Conservation (phyloP, 2,329 filamentous ascomycete species). For the Colletotrichum sp. region DNA sequence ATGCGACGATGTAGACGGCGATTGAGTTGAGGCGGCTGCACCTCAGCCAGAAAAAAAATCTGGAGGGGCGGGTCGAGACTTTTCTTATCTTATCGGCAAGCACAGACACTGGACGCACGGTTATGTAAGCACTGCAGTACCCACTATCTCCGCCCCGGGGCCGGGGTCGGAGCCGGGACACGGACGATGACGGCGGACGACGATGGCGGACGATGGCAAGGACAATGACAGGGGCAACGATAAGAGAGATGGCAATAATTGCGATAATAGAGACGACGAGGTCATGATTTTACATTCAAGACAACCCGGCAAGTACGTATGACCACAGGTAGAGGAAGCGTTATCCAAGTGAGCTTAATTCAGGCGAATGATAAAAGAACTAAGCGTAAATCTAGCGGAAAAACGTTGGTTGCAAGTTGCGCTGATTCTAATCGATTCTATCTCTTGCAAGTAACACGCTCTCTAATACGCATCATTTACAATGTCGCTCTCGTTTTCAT, state of each 20-base stretch:
- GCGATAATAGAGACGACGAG: neutral
- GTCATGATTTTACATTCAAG: neutral
- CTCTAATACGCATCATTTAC: neutral
- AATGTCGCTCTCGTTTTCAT: neutral
- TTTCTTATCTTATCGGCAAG: conserved; percentile 11
- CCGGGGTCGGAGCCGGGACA: neutral
- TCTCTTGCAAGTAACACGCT: neutral
- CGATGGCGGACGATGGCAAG: neutral
- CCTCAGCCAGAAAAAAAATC: conserved; percentile 12
- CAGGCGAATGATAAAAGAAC: too few relatives aligned
- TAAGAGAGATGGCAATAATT: neutral
- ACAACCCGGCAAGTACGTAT: neutral
- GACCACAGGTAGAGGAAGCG: too few relatives aligned
- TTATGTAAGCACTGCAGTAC: neutral
- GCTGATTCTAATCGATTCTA: neutral
- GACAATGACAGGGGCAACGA: neutral
- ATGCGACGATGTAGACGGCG: neutral
- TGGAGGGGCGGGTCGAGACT: conserved; percentile 12
- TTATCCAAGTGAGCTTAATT: too few relatives aligned
- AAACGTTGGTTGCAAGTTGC: neutral
- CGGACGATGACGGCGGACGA: neutral
- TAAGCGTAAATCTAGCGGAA: too few relatives aligned
- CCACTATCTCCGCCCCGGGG: neutral
- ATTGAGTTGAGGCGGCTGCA: neutral
- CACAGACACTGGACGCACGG: neutral